Evolutionary conservation across 257 asterid species (phyloP).

Genomic region (Solanum dulcamara): DNA sequence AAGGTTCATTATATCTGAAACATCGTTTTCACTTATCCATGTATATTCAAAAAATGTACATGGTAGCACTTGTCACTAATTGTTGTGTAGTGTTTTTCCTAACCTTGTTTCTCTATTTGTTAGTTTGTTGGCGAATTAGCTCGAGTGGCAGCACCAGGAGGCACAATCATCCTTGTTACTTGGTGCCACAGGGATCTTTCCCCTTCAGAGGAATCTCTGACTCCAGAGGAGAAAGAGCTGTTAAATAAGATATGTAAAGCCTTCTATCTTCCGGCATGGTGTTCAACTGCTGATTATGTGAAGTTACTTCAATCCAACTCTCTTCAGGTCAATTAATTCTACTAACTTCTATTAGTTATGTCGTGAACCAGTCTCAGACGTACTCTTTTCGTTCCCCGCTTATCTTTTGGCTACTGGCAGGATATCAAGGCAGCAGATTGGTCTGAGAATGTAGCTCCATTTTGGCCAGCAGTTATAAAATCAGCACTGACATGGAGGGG

Average conservation of each 20-base stretch:
- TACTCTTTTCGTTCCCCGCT: neutral
- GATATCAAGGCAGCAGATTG: constrained; percentile 79
- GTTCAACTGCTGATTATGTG: constrained; percentile 79
- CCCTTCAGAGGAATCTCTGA: constrained; percentile 50
- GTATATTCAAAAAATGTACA: neutral
- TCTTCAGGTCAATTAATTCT: constrained; percentile 42
- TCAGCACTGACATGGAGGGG: constrained; percentile 92
- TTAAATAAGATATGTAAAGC: constrained; percentile 62
- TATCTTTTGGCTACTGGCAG: constrained; percentile 20
- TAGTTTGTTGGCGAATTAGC: constrained; percentile 86
- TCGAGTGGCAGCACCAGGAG: constrained; percentile 95
- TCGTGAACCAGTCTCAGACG: neutral
- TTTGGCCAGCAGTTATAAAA: constrained; percentile 93
- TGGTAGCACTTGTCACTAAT: neutral
- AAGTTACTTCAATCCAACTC: constrained; percentile 56
- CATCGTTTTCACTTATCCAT: neutral
- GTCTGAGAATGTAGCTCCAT: constrained; percentile 89
- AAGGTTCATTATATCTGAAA: constrained; percentile 36
- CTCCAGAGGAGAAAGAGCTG: constrained; percentile 50
- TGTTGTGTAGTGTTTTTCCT: neutral
- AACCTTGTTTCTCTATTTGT: neutral
- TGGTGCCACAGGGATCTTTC: constrained; percentile 98
- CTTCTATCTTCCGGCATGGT: constrained; percentile 88
- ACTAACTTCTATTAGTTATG: neutral
- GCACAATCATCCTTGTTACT: constrained; percentile 78